Conservation (phyloP, 2,329 filamentous ascomycete genomes). For the Knufia petricola region DNA sequence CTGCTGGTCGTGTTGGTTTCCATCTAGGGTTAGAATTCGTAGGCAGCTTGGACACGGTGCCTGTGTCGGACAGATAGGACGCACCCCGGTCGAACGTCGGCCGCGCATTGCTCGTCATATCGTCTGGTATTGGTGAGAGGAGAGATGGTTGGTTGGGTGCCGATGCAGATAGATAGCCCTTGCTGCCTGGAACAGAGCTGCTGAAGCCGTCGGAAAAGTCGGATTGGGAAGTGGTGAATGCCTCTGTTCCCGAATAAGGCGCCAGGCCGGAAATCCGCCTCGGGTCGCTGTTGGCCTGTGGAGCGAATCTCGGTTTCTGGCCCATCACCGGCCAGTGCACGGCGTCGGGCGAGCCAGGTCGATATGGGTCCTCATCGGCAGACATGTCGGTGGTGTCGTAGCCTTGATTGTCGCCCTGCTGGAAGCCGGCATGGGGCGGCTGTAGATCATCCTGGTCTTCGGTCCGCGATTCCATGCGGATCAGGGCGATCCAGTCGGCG, state of each 20-base stretch:
- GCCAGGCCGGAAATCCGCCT: slow-evolving; percentile 31
- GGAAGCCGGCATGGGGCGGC: slow-evolving; percentile 14
- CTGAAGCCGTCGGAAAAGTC: slow-evolving; percentile 64
- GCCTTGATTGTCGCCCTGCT: slow-evolving; percentile 28
- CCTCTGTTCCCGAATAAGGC: slow-evolving; percentile 53
- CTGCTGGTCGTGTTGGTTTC: slow-evolving; percentile 24
- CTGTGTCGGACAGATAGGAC: slow-evolving; percentile 11
- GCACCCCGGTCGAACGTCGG: slow-evolving; percentile 23
- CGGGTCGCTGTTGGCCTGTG: slow-evolving; percentile 7
- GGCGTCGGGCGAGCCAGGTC: slow-evolving; percentile 29
- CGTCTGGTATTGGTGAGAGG: slow-evolving; percentile 5
- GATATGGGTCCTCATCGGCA: slow-evolving; percentile 28
- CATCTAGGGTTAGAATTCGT: slow-evolving; percentile 24
- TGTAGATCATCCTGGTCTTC: slow-evolving; percentile 72
- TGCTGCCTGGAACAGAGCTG: slow-evolving; percentile 21
- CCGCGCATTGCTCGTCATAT: slow-evolving; percentile 22
- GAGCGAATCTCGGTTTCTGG: slow-evolving; percentile 11
- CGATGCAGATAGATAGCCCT: slow-evolving; percentile 17
- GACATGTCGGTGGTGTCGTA: slow-evolving; percentile 33
- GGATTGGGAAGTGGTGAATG: slow-evolving; percentile 64
- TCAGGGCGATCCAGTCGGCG: slow-evolving; percentile 74
- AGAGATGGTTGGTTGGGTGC: slow-evolving; percentile 11
- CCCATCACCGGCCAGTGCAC: slow-evolving; percentile 5
- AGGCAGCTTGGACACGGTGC: background rate
- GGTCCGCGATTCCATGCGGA: slow-evolving; percentile 69